Evolutionary conservation across 1,139 yeast genomes (phyloP).

Genomic region (Yamadazyma kanchanaburiensis): DNA sequence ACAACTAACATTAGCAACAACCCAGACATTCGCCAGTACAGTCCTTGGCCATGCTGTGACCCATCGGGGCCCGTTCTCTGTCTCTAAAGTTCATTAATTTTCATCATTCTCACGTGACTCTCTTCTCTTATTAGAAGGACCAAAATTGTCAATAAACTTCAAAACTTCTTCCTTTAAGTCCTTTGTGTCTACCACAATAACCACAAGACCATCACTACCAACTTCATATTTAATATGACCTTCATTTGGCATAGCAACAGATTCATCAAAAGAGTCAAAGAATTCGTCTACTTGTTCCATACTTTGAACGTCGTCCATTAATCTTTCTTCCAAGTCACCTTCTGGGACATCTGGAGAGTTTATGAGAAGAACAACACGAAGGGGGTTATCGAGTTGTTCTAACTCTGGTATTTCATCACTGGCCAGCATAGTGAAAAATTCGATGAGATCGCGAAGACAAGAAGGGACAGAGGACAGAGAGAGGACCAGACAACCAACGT

Average conservation of each 20-base stretch:
- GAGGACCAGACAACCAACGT: background rate
- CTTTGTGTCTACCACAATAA: conserved; percentile 47
- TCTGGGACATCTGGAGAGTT: conserved; percentile 26
- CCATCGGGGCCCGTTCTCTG: conserved; percentile 1
- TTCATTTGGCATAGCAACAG: conserved; percentile 63
- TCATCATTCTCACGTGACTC: background rate
- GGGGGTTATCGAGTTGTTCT: conserved; percentile 41
- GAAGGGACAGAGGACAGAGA: no score
- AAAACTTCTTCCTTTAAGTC: conserved; percentile 30
- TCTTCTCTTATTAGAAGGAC: conserved; percentile 8
- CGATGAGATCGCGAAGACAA: no score
- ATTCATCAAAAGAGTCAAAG: conserved; percentile 60
- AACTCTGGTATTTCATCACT: no score
- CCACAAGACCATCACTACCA: conserved; percentile 68
- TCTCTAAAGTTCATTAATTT: background rate
- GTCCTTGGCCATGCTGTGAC: no score
- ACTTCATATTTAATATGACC: conserved; percentile 68
- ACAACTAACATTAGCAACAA: no score
- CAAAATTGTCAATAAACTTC: conserved; percentile 35
- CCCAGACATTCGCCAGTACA: no score
- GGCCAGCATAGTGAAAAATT: conserved; percentile 1
- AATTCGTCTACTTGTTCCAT: conserved; percentile 53
- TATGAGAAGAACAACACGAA: conserved; percentile 38
- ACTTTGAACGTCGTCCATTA: conserved; percentile 42
- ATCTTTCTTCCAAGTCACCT: conserved; percentile 52